These are phyloP conservation scores for Globisporangium uncinulatum DNA, from an alignment of 352 stramenopile species.

Conservation along the genomic window DNA sequence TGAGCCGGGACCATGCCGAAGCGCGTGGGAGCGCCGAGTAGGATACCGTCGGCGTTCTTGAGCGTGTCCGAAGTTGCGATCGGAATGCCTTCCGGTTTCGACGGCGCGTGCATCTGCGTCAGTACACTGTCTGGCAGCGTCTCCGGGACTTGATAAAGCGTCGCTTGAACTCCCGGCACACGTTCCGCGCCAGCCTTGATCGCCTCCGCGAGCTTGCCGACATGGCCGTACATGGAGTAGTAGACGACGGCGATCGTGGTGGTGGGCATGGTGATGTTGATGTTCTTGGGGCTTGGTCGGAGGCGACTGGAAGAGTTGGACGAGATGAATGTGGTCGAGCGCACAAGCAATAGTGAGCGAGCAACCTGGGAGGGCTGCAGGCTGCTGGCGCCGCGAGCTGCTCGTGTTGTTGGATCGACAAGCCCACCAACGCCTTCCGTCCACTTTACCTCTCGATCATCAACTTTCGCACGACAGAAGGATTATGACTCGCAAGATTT, in stretches of 20 bases:
- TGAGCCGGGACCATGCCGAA: slow-evolving; percentile 77
- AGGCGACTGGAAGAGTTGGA: not conserved
- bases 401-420: no score
- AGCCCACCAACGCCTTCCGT: no score
- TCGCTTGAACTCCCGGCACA: slow-evolving; percentile 41
- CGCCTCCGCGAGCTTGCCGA: slow-evolving; percentile 53
- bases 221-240: slow-evolving; percentile 84
- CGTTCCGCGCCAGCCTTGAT: slow-evolving; percentile 59
- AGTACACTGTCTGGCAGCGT: slow-evolving; percentile 72
- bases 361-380: no score
- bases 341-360: slow-evolving; percentile 1
- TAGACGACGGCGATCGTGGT: slow-evolving; percentile 74
- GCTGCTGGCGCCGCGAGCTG: no score
- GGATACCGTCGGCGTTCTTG: slow-evolving; percentile 64
- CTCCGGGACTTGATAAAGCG: slow-evolving; percentile 69
- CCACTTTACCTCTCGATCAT: no score
- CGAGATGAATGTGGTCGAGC: not conserved
- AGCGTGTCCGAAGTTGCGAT: slow-evolving; percentile 57
- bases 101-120: slow-evolving; percentile 53
- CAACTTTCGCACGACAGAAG: no score
- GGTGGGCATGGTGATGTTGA: slow-evolving; percentile 9
- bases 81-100: slow-evolving; percentile 45
- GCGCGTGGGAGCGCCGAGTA: slow-evolving; percentile 78
- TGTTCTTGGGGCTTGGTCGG: not conserved
- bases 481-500: no score